Evolutionary conservation across 2,329 filamentous ascomycete species (phyloP).

Genomic region (Fusarium sp.): DNA sequence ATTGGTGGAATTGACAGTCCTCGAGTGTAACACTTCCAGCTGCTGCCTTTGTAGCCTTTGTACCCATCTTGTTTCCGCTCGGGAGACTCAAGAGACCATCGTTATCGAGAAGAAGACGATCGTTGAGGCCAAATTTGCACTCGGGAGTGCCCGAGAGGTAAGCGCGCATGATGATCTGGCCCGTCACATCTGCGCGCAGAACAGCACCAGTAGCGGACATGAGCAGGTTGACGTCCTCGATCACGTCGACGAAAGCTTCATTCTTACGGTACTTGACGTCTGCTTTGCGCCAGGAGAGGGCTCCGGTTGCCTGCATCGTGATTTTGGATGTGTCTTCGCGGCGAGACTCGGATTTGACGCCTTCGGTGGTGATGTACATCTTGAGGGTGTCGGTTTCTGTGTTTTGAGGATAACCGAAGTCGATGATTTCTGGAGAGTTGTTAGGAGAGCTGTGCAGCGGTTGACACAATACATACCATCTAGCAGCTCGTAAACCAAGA

Average conservation of each 20-base stretch:
- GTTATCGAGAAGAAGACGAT: slow-evolving; percentile 89
- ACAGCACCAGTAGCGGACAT: slow-evolving; percentile 99
- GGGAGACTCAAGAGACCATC: slow-evolving; percentile 74
- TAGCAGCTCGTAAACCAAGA: slow-evolving; percentile 95
- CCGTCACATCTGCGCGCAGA: slow-evolving; percentile 93
- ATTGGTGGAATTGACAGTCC: slow-evolving; percentile 99
- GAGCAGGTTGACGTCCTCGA: slow-evolving; percentile 97
- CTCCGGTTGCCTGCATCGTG: slow-evolving; percentile 98
- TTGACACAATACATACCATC: slow-evolving; percentile 72
- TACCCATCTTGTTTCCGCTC: slow-evolving; percentile 81
- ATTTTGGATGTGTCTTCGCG: slow-evolving; percentile 97
- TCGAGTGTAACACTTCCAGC: slow-evolving; percentile 96
- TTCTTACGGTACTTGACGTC: slow-evolving; percentile 99
- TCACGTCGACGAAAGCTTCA: slow-evolving; percentile 98
- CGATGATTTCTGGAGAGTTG: slow-evolving; percentile 82
- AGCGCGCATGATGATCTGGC: slow-evolving; percentile 98
- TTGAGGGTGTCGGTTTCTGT: slow-evolving; percentile 98
- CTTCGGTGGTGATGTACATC: slow-evolving; percentile 99
- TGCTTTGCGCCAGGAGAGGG: slow-evolving; percentile 94
- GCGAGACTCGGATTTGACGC: slow-evolving; percentile 89
- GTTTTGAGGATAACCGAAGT: slow-evolving; percentile 99
- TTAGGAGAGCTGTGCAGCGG: background rate
- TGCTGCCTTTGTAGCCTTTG: slow-evolving; percentile 93
- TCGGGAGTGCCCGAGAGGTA: slow-evolving; percentile 97
- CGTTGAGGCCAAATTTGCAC: slow-evolving; percentile 98